Evolutionary conservation across 768 basidiomycete genomes (phyloP).

Genomic region (Wakefieldia striispora): DNA sequence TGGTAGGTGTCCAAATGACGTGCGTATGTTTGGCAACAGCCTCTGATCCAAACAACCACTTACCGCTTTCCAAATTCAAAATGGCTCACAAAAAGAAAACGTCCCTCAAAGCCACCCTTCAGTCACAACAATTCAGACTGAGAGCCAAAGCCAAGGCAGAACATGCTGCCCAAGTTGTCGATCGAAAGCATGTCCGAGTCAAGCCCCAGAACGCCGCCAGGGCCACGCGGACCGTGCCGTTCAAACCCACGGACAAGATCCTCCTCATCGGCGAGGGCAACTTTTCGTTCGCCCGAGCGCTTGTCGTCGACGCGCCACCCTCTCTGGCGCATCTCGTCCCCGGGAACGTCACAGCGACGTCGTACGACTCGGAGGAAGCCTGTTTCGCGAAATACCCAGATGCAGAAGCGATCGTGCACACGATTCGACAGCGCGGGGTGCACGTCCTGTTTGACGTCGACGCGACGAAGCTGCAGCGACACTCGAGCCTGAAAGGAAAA

Average conservation of each 20-base stretch:
- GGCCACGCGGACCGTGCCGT: slow-evolving; percentile 58
- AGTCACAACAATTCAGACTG: slow-evolving; percentile 66
- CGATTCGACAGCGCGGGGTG: slow-evolving; percentile 57
- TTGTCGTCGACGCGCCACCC: slow-evolving; percentile 49
- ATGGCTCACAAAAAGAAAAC: slow-evolving; percentile 51
- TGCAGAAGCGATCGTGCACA: slow-evolving; percentile 54
- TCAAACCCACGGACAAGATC: slow-evolving; percentile 61
- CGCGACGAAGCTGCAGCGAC: slow-evolving; percentile 71
- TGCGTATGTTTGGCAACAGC: slow-evolving; percentile 26
- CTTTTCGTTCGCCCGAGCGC: slow-evolving; percentile 85
- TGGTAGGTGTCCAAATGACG: slow-evolving; percentile 13
- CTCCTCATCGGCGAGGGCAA: slow-evolving; percentile 91
- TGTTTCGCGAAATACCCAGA: slow-evolving; percentile 85
- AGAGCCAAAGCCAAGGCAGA: slow-evolving; percentile 62
- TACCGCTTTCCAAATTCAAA: neutral
- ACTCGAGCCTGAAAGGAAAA: slow-evolving; percentile 52
- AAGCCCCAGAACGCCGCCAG: slow-evolving; percentile 33
- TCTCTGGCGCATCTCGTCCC: slow-evolving; percentile 54
- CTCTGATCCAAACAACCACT: slow-evolving; percentile 30
- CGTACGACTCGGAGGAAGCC: slow-evolving; percentile 75
- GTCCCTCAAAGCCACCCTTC: slow-evolving; percentile 63
- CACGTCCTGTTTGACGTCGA: slow-evolving; percentile 80
- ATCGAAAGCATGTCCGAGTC: slow-evolving; percentile 42
- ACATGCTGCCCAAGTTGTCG: slow-evolving; percentile 40
- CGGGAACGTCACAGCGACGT: slow-evolving; percentile 76